Evolutionary conservation across 169 alveolate genomes (phyloP), one percentile per base, ranked within the genome.

Genomic region (Plasmodium adleri): DNA sequence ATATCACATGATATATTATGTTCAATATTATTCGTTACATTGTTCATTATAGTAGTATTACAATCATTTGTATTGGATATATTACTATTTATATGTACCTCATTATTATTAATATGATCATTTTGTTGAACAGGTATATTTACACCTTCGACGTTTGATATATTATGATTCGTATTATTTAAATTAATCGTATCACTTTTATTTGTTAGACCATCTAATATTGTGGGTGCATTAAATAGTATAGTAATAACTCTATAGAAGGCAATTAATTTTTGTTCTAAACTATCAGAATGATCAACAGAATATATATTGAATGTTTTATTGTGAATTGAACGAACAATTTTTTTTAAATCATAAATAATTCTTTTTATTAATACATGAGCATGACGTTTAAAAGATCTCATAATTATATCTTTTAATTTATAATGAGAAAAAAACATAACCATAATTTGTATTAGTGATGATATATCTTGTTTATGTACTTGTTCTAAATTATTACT

Each of bases 381-480:
- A 13, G 90, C 15, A 80, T 80, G 83, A 80, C 70, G 70, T 80
- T 80, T 80, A 52, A 80, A 80, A 2, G 90, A 52, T 80, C 54
- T 59, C 1, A 80, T 68, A 68, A 58, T 12, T 60, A 47, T 5
- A 32, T 32, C 71, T 67, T 80, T 80, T 43, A 80, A 28, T 72
- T 80, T 80, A 72, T 80, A 80, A 68, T 80, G 90, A 12, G 90
- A 80, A 67, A 80, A 80, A 72, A 80, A 68, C 59, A 80, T 68
- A 1, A 80, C 83, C 12, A 70, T 45, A 32, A 83, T 83, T 68
- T 83, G 91, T 24, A 72, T 67, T 17, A 83, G 24, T 68, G 83
- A 39, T 9, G 91, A 56, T 20, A 83, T 83, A 62, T 83, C 91
- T 39, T 83, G 91, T 60, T 83, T 83, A 72, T 83, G 91, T 62